Evolutionary conservation across 352 stramenopile genomes (phyloP), one percentile per base, ranked within the genome.

Genomic region (Phytopythium helicoides): DNA sequence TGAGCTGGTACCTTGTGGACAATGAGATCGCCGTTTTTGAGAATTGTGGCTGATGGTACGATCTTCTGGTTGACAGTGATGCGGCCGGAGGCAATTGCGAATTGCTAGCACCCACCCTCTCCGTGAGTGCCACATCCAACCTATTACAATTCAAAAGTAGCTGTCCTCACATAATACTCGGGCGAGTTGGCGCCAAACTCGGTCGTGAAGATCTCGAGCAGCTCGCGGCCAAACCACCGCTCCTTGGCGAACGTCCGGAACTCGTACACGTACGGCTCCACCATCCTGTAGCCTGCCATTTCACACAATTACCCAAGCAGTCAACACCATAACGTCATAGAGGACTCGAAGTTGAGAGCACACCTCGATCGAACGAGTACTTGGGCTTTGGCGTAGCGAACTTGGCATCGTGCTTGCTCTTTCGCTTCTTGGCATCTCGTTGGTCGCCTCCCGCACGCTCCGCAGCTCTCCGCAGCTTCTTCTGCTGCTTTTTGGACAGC

Each of bases 171-270:
- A 23, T 95, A 95, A 59, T 95, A 95, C n/a, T 90, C 76, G 10
- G 81, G 82, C 16, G 82, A 82, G 54, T 94, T 86, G 35, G 86
- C 81, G 31, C 84, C 84, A 60, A 95, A 95, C 55, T 95, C 86
- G 21, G 74, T 72, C 12, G 73, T 77, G 60, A 96, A 98, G 48
- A 98, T 83, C 61, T 97, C 86, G 19, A 98, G 56, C 47, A 99
- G 66, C 53, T 90, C 73, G n/a, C 82, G 76, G 3, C 77, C 73
- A 47, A 98, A 81, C 96, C 96, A 99, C 36, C 96, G 84, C 65
- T 86, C 68, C 59, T 99, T 99, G 48, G 95, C 94, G 68, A 94
- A 92, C 26, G 94, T 98, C 33, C 85, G 73, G 71, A 98, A 99
- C 55, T 97, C 92, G 62, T 97, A 98, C 48, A 96, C 83, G 66